Base-by-base conservation (phyloP, 306 rosid species). In the Vachellia pachyceras region DNA sequence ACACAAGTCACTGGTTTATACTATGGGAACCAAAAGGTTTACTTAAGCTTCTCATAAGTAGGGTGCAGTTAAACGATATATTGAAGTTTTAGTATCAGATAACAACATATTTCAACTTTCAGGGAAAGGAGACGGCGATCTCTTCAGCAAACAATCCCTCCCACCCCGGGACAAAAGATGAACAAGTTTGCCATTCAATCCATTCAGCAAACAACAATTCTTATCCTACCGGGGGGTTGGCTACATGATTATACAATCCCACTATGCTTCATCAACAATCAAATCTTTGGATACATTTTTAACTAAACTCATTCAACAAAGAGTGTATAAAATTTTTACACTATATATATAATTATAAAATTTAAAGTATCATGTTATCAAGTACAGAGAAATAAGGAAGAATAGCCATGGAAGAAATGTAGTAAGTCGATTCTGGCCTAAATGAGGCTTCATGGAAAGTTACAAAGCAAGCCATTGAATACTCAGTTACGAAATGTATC, bases 261-360 rank as follows among this genome's bases (percentile, higher is more conserved):
- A 29, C 33, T 29, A 29, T 29, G 2, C 33, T 29, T 29, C 2
- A 29, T 29, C 33, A 29, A 29, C 33, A 29, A 29, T 29, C 33
- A 29, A 29, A 29, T 29, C 33, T 29, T 29, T 29, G 33, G 33
- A 29, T 29, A 29, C 33, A 29, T 29, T 29, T 29, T 29, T 29
- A 29, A 29, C 33, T 29, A 29, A 29, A 29, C 33, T 29, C 29
- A 82, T 73, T 57, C 39, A 45, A 50, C 40, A 68, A 61, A 80
- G 50, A 46, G 6, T 46, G 52, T 3, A 46, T 49, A 49, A 14
- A 1, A 46, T 12, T 12, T 46, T 46, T 46, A 46, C 52, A 46
- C 52, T 13, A 46, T 0, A 13, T 3, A 13, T 0, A 13, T 5
- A 46, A 17, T 29, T 29, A 29, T n/a, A n/a, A 47, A 47, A 50